Evolutionary conservation across 2,329 filamentous ascomycete species (phyloP), one percentile per base, ranked within the genome.

Genomic region (Scedosporium aurantiacum): DNA sequence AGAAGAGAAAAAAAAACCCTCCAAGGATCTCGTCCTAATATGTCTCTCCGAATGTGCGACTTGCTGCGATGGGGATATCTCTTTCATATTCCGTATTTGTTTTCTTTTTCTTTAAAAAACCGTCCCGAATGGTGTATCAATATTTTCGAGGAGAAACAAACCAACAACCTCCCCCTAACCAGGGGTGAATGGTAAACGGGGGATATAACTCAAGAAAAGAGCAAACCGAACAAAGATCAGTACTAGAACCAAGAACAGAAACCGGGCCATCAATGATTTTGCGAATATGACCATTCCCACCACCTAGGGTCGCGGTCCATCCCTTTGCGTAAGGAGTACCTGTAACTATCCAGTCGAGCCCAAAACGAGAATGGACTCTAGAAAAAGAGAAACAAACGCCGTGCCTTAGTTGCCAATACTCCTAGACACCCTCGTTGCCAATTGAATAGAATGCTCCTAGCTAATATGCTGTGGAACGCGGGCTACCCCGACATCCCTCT

Each of bases 401-500:
- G 60, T 28, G 18, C 56, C 23, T 23, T 55, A 25, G 50, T 54
- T 54, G 50, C 50, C 50, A 27, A 54, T 54, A 54, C 50, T 54
- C 50, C 50, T 28, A 27, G 50, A 54, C 23, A 37, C 50, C 50
- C 50, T 54, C 50, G 23, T 54, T 54, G 50, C 23, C 23, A 23
- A 14, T 23, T 54, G 21, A 54, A 47, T 54, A 27, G 50, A 54
- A 54, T 54, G 50, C 50, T 54, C 50, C 50, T 23, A 54, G 23
- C 23, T 21, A 54, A 28, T 54, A 54, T 54, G 50, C 50, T 27
- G 12, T 54, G 50, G 50, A 27, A 54, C 7, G 23, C 21, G 50
- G 50, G 50, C 27, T 16, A 54, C 62, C 50, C 58, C 62, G 32
- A 59, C 64, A 43, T 66, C 67, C 7, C 60, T 52, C 16, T 41